Evolutionary conservation across 2,329 filamentous ascomycete genomes (phyloP), one percentile per base, ranked within the genome.

Genomic region (Pseudocercospora crystallina): DNA sequence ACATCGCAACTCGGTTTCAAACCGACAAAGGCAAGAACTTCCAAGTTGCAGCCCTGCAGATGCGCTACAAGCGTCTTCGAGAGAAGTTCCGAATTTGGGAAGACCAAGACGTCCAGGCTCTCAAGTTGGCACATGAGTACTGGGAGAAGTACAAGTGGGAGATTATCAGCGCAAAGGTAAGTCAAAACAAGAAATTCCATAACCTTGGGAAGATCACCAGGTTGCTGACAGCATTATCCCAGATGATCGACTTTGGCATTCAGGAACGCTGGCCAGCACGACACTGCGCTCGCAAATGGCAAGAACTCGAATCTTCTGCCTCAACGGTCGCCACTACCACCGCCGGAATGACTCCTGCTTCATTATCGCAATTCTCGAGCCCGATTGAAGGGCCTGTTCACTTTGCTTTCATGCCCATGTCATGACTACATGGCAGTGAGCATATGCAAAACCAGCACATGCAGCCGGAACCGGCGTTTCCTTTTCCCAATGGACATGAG

Each of bases 81-180:
- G 76, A 79, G 59, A 71, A 75, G 40, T 72, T 77, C 64, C 72
- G 77, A 15, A 67, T 73, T 1, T 80, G 78, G 78, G 74, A 72
- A 15, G 76, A 79, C n/a, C 64, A 67, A 13, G 78, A 80, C 51
- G 62, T 78, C 37, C 68, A 72, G 52, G 77, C 77, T 10, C 66
- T 80, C 29, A 72, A 71, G 47, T 67, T 72, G 62, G 77, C 77
- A 30, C 71, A 77, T 58, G 76, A 80, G 56, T 77, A 77, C 62
- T 80, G 76, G 76, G 72, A 73, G 45, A 75, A 75, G 58, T 73
- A 69, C 65, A 79, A 79, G 61, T 80, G 78, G 63, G 76, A 80
- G 40, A 79, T 80, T 53, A 78, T 80, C 54, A 67, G 71, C 45
- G 67, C 71, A 46, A 79, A 79, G 70, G 77, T 78, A 60, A 56